Evolutionary conservation across 805 yeast genomes (phyloP), one percentile per base, ranked within the genome.

Genomic region (Kodamaea nitidulidarum): DNA sequence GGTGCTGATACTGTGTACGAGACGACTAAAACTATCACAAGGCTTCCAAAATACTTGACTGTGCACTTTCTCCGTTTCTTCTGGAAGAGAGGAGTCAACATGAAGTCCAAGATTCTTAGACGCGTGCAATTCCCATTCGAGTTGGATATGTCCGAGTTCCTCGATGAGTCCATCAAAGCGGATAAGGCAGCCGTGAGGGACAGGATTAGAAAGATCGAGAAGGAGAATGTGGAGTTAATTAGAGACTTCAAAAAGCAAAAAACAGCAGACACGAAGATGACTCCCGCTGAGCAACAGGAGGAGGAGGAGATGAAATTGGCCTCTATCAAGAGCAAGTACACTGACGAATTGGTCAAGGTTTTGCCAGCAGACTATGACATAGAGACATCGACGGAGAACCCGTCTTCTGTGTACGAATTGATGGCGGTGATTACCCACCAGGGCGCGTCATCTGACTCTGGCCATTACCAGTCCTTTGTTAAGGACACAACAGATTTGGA

Each of bases 391-490:
- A 86, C 90, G 14, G 88, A 84, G 53, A 88, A 91, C 55, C 91
- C 95, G 4, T 81, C 95, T 0, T 87, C 93, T 1, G 76, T 93
- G 27, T 93, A 93, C 56, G 88, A 88, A 48, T 75, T 93, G 48
- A 67, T 71, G 27, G 88, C 95, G 2, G 77, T 93, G 16, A 78
- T 93, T 43, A 88, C 98, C 1, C 99, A 93, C 65, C 84, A 83
- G 55, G 99, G 99, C 36, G 81, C 96, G 6, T 80, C 90, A 32
- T 96, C 98, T 0, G 98, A 93, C 60, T 84, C 96, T 20, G 99
- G 99, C 12, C 99, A 93, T 63, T 93, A 93, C 63, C 97, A 90
- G 65, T 81, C 91, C 20, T 93, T 86, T 65, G 81, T 84, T 11
- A 81, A 76, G 52, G 93, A 90, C 60, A 77, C 71, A 24, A 63